A percentile compares a stretch with the other conserved stretches of the same genome.
Conservation (phyloP, 495 filamentous ascomycete genomes). For the Margaritispora aquatica region DNA sequence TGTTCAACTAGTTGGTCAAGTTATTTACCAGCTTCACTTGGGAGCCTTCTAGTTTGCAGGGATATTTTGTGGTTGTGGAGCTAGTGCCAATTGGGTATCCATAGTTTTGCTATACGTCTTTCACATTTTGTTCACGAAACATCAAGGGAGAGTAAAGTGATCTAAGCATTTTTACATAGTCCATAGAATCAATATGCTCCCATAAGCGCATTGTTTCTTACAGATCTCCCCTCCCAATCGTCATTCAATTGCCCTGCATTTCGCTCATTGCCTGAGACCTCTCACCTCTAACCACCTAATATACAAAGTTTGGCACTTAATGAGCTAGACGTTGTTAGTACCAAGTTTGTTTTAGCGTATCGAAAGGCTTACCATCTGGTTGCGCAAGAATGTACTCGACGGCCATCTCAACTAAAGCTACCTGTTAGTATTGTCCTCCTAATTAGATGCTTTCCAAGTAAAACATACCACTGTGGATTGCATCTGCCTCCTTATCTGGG, state of each 20-base stretch:
- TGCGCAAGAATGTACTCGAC: slow-evolving; percentile 93
- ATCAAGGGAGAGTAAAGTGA: slow-evolving; percentile 21
- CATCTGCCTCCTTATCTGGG: slow-evolving; percentile 97
- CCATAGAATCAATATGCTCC: slow-evolving; percentile 22
- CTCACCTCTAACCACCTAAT: slow-evolving; percentile 20
- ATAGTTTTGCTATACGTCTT: background rate
- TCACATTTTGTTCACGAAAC: no score
- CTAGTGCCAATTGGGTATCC: background rate
- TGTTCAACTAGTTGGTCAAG: background rate
- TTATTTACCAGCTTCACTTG: background rate
- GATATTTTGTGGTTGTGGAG: slow-evolving; percentile 1
- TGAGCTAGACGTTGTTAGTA: slow-evolving; percentile 25
- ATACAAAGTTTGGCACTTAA: slow-evolving; percentile 24
- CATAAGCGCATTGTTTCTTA: slow-evolving; percentile 20
- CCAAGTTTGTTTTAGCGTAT: background rate
- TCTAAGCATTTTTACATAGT: slow-evolving; percentile 25
- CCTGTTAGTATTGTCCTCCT: slow-evolving; percentile 16
- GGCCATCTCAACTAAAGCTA: slow-evolving; percentile 75
- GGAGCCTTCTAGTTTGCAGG: slow-evolving; percentile 5
- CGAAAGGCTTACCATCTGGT: slow-evolving; percentile 70
- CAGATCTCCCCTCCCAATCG: slow-evolving; percentile 10
- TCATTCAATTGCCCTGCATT: slow-evolving; percentile 16
- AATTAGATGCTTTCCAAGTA: background rate
- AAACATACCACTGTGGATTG: slow-evolving; percentile 90
- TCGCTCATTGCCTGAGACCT: slow-evolving; percentile 6